A percentile compares a stretch with the other conserved stretches of the same genome.
Evolutionary conservation across 495 filamentous ascomycete species (phyloP).

Genomic region (Chlorociboria aeruginascens): DNA sequence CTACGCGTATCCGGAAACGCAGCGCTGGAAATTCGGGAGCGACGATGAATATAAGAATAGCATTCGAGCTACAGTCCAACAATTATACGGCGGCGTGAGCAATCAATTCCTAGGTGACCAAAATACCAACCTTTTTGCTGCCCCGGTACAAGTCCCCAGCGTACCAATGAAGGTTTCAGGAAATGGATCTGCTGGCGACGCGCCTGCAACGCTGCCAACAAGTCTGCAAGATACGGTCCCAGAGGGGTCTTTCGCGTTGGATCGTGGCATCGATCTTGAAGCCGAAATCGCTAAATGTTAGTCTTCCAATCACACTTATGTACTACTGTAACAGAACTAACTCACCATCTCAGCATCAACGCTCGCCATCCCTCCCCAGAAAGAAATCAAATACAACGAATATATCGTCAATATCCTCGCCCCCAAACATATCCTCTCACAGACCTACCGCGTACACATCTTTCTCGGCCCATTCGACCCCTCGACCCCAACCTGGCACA

Average conservation of each 20-base stretch:
- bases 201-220: too few relatives aligned
- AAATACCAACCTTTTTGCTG: neutral
- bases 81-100: constrained; percentile 11
- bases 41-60: constrained; percentile 5
- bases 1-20: constrained; percentile 51
- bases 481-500: constrained; percentile 20
- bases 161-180: too few relatives aligned
- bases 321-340: constrained; percentile 1
- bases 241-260: neutral
- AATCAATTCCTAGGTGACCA: neutral
- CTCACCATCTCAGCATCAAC: neutral
- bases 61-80: constrained; percentile 3
- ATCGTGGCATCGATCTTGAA: constrained; percentile 9
- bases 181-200: too few relatives aligned
- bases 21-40: constrained; percentile 8
- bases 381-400: constrained; percentile 27
- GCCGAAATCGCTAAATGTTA: constrained; percentile 15
- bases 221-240: neutral
- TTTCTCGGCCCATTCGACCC: constrained; percentile 28
- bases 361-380: neutral
- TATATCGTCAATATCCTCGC: constrained; percentile 31
- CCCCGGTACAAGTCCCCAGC: neutral
- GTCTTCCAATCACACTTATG: neutral
- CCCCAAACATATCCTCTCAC: constrained; percentile 27
- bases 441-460: constrained; percentile 28